Evolutionary conservation across 257 asterid genomes (phyloP), one percentile per base, ranked within the genome.

Genomic region (Rehmannia glutinosa): DNA sequence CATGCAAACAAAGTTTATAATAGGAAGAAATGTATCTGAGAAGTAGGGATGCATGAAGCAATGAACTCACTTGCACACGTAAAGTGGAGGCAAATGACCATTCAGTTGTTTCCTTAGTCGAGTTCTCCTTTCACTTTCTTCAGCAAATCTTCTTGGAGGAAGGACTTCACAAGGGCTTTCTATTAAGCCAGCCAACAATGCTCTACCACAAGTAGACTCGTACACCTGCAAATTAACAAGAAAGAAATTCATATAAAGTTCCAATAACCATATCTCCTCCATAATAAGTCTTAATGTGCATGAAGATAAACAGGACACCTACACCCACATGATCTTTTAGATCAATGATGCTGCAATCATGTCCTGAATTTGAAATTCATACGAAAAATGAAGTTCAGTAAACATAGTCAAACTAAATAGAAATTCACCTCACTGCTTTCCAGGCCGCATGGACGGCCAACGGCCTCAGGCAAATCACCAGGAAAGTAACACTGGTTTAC

Each of bases 391-490:
- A 15, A 64, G 30, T 42, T 19, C 35, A 13, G 30, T 23, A 43
- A 59, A 72, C 28, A 59, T 23, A 55, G 15, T 23, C 32, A 50
- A 46, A 43, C 23, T 23, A 13, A 7, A 42, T 5, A 30, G n/a
- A 55, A 19, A 42, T 66, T 77, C 78, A 94, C 99, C 99, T 94
- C 99, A 62, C 76, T 81, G 82, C 82, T 84, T 71, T 87, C 97
- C 66, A 89, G 85, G 79, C 96, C 85, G 60, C 97, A 85, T 45
- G 99, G 98, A 58, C 95, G 96, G 63, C 96, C 98, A 67, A 91
- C 93, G 70, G 93, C 76, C 80, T 79, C 90, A 41, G 99, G 99
- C 80, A 94, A 89, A 77, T 94, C 99, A 59, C 84, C 76, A 49
- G 99, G 92, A 73, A 89, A 91, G 83, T 91, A 94, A 77, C 96